These are phyloP conservation scores for Arxiozyma heterogenica DNA, from an alignment of 1,139 yeast species.

Conservation along the genomic window DNA sequence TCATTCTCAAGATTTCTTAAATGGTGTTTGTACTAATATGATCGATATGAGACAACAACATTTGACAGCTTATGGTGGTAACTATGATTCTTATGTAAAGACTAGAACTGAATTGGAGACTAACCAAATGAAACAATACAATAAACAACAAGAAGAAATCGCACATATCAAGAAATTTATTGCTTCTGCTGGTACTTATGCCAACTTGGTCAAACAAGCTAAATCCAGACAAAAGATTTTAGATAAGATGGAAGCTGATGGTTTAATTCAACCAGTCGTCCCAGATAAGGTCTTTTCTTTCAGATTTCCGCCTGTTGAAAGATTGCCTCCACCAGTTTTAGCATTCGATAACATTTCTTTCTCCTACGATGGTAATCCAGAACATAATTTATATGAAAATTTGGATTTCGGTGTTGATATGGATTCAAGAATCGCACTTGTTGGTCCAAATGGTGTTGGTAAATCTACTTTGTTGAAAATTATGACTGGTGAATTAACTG, in stretches of 20 bases:
- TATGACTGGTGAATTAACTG: slow-evolving; percentile 88
- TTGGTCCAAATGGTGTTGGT: slow-evolving; percentile 99
- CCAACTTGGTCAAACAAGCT: slow-evolving; percentile 97
- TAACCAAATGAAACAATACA: slow-evolving; percentile 95
- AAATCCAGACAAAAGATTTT: slow-evolving; percentile 98
- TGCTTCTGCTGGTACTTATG: slow-evolving; percentile 99
- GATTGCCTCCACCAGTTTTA: slow-evolving; percentile 97
- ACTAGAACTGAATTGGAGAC: slow-evolving; percentile 91
- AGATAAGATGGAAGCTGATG: slow-evolving; percentile 99
- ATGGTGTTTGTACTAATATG: slow-evolving; percentile 98
- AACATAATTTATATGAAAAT: slow-evolving; percentile 81
- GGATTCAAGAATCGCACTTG: slow-evolving; percentile 97
- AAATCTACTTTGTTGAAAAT: slow-evolving; percentile 90
- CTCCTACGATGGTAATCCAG: slow-evolving; percentile 79
- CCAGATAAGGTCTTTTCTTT: slow-evolving; percentile 89
- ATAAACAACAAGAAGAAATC: slow-evolving; percentile 97
- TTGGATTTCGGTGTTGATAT: slow-evolving; percentile 97
- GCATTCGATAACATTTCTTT: slow-evolving; percentile 93
- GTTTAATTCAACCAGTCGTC: slow-evolving; percentile 86
- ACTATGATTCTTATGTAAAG: slow-evolving; percentile 92
- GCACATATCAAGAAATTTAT: slow-evolving; percentile 96
- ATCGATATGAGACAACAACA: slow-evolving; percentile 81
- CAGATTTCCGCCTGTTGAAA: slow-evolving; percentile 91
- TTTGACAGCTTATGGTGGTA: slow-evolving; percentile 85
- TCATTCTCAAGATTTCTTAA: slow-evolving; percentile 98